Base-by-base conservation (phyloP, 768 basidiomycete species). In the Amanita rubescens region DNA sequence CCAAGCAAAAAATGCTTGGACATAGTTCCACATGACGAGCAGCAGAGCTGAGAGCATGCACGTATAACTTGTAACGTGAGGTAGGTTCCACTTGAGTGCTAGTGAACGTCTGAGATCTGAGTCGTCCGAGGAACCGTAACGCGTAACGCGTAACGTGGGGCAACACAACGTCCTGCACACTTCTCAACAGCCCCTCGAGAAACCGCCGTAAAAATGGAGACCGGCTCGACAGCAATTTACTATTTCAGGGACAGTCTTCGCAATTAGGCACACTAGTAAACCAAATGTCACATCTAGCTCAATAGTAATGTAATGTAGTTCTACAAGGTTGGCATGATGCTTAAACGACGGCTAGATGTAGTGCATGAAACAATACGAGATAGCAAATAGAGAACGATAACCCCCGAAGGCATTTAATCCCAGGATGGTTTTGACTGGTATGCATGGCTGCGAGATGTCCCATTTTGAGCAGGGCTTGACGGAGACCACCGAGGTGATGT, bases 401-500 rank as follows among this genome's bases (percentile, higher is more conserved):
- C 41, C 22, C 19, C 43, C 55, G 38, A 51, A 34, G 35, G 47
- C 44, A 49, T 49, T 74, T 59, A 78, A 55, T 79, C 77, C 77
- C 77, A 79, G 27, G 78, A 80, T 15, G 78, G 78, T 30, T 71
- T 76, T 15, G 72, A 63, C 60, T 73, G 72, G 63, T 80, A 80
- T 15, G 73, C 63, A 59, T 75, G 72, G 53, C 63, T 69, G 41
- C 74, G 69, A 38, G 61, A 60, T 6, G 68, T 64, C 39, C 75
- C 75, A 49, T 78, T 77, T 54, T 84, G 81, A 27, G 84, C 76
- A n/a, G 87, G 88, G 58, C 86, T 90, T 34, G 85, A 81, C 7
- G 87, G 87, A 6, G 87, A 88, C 86, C 86, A 89, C 43, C 77
- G 74, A n/a, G 88, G 89, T 15, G 88, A 91, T 2, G 87, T 87